Conservation (phyloP, 164 flowering plant genomes). For the Macadamia tetraphylla region DNA sequence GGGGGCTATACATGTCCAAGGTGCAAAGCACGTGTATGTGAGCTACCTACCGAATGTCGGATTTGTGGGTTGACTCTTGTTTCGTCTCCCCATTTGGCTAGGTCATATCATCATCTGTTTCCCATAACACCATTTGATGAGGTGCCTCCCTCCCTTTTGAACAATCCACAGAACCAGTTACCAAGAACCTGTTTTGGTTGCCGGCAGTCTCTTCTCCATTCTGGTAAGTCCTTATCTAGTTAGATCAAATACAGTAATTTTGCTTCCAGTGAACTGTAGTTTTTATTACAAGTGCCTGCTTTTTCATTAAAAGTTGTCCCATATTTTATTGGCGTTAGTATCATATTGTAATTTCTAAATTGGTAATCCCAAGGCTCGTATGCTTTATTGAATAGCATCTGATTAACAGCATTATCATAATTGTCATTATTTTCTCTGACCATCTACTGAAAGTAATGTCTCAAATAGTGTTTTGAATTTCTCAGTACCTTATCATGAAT, state of each 20-base stretch:
- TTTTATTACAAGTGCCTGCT: no score
- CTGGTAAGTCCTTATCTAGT: conserved; percentile 38
- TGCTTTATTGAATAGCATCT: no score
- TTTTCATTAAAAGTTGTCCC: no score
- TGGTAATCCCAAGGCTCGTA: no score
- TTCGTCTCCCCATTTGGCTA: conserved; percentile 95
- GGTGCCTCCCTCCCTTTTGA: conserved; percentile 36
- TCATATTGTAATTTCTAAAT: no score
- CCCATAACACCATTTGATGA: conserved; percentile 80
- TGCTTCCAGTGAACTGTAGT: no score
- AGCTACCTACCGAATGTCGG: conserved; percentile 82
- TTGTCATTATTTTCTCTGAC: no score
- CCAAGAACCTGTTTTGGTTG: conserved; percentile 79
- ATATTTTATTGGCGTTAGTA: no score
- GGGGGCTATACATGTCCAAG: conserved; percentile 95
- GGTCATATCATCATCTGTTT: conserved; percentile 96
- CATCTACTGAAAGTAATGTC: no score
- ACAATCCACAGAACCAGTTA: conserved; percentile 25
- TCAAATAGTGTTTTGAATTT: no score
- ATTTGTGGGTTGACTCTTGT: conserved; percentile 95
- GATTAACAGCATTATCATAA: no score
- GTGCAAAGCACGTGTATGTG: conserved; percentile 94
- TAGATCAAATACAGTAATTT: neutral
- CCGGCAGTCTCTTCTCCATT: conserved; percentile 52
- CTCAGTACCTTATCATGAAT: no score